Evolutionary conservation across 441 rosid genomes (phyloP).

Genomic region (Oxalis stricta): DNA sequence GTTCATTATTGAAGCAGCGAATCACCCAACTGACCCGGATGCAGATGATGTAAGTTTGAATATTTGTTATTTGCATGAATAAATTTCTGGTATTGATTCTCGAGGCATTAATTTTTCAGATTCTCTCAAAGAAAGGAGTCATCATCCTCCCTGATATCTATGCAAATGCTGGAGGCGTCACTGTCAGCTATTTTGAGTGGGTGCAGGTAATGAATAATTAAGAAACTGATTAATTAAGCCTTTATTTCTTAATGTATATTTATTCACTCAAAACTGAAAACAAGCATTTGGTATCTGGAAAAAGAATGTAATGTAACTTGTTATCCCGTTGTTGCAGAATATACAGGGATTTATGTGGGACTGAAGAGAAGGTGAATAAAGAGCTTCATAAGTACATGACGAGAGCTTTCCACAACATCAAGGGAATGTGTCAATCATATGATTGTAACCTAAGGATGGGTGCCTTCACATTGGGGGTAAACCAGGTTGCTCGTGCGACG

Average conservation of each 20-base stretch:
- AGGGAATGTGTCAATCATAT: slow-evolving; percentile 72
- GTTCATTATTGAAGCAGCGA: slow-evolving; percentile 90
- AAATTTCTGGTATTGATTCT: background rate
- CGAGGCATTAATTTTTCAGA: slow-evolving; percentile 28
- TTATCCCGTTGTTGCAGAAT: slow-evolving; percentile 34
- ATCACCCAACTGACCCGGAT: slow-evolving; percentile 93
- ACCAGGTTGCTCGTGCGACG: slow-evolving; percentile 85
- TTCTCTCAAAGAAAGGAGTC: slow-evolving; percentile 80
- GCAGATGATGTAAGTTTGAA: slow-evolving; percentile 62
- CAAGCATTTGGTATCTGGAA: background rate
- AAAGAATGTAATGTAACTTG: background rate
- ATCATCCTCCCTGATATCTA: slow-evolving; percentile 80
- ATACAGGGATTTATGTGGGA: slow-evolving; percentile 99
- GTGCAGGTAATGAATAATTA: slow-evolving; percentile 53
- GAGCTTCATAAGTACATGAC: slow-evolving; percentile 80
- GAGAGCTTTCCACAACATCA: slow-evolving; percentile 61
- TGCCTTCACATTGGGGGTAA: slow-evolving; percentile 88
- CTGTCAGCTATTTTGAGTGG: slow-evolving; percentile 95
- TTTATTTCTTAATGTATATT: background rate
- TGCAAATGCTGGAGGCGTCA: slow-evolving; percentile 92
- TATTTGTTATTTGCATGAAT: background rate
- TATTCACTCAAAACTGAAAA: background rate
- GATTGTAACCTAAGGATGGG: slow-evolving; percentile 91
- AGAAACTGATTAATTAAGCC: background rate
- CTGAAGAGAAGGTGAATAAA: slow-evolving; percentile 68